These are phyloP conservation scores for Neurospora sp. DNA, from an alignment of 2,329 filamentous ascomycete genomes.

Conservation along the genomic window DNA sequence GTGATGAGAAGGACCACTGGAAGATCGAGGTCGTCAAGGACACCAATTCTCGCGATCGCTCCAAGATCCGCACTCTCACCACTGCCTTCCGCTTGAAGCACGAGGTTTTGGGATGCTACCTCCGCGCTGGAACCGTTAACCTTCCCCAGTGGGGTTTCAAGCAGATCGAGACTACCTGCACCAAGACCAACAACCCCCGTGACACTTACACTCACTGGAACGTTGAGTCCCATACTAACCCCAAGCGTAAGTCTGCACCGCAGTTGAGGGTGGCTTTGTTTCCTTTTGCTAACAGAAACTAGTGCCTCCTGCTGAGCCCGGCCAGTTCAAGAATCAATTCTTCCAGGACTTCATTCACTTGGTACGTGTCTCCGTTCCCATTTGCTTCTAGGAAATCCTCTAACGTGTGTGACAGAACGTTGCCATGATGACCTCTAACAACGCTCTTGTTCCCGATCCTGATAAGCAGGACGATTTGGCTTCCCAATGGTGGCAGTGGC, in stretches of 20 bases:
- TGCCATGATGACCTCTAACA: slow-evolving; percentile 99
- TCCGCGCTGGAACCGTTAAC: slow-evolving; percentile 91
- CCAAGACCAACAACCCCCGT: slow-evolving; percentile 81
- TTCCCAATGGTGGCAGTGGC: slow-evolving; percentile 98
- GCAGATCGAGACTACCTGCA: slow-evolving; percentile 95
- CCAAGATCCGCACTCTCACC: slow-evolving; percentile 79
- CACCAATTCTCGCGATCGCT: slow-evolving; percentile 75
- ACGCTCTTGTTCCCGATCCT: slow-evolving; percentile 90
- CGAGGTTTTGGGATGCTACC: slow-evolving; percentile 74
- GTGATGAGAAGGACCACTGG: slow-evolving; percentile 98
- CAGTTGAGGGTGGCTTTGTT: background rate
- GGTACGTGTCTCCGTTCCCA: slow-evolving; percentile 9
- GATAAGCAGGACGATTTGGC: slow-evolving; percentile 98
- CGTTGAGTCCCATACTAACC: slow-evolving; percentile 88
- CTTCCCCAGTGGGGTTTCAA: slow-evolving; percentile 99
- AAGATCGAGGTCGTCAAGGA: slow-evolving; percentile 84
- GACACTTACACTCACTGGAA: slow-evolving; percentile 99
- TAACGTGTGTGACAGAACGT: slow-evolving; percentile 51
- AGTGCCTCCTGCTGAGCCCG: slow-evolving; percentile 84
- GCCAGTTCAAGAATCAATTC: slow-evolving; percentile 93
- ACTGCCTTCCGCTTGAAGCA: slow-evolving; percentile 87
- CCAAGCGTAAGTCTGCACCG: slow-evolving; percentile 56
- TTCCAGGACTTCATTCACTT: slow-evolving; percentile 90
- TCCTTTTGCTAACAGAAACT: slow-evolving; percentile 22
- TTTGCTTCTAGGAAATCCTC: slow-evolving; percentile 1